Base-by-base conservation (phyloP, 2,329 filamentous ascomycete species). In the Pseudonectria buxi region DNA sequence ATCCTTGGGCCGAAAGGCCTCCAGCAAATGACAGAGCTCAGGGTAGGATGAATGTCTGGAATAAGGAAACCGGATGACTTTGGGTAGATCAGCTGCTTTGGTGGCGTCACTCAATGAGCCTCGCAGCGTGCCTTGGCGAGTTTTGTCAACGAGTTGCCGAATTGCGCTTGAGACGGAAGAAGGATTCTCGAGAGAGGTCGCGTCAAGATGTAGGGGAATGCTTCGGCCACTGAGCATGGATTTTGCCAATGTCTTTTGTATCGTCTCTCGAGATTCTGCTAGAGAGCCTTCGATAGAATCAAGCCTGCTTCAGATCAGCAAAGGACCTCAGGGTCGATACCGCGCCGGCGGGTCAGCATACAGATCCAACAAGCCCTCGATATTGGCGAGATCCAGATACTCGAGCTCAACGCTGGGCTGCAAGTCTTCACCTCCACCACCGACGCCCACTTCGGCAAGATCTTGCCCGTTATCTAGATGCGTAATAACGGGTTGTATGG, bases 21-120 rank as follows among this genome's bases (percentile, higher is more conserved):
- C 56, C 1, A 95, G 68, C 1, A 95, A 63, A 35, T 78, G 62
- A 44, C 86, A 83, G 3, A 94, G 71, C 55, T 95, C 90, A 0
- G 69, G 65, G 41, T 92, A 90, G 0, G 86, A 94, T 0, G 90
- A 94, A 58, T 96, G 90, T 1, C 90, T 76, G 1, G 90, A 90
- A 53, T 89, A 95, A 0, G 89, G 86, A 46, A 95, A 95, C 0
- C 56, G 63, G 3, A 81, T 74, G 0, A 52, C 51, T 10, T 49
- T 62, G 0, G 70, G 62, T 3, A 74, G 51, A 0, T 2, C 45
- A 22, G 28, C 30, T 24, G n/a, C 46, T 6, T 33, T 32, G 1
- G 11, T 12, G 4, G 13, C 24, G 6, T 24, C 28, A 7, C 30
- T 24, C 2, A 26, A 9, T 3, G 18, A 14, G 5, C 12, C 13